phyloP scores from a whole-genome alignment of 306 rosid genomes.

The Geum urbanum region DNA sequence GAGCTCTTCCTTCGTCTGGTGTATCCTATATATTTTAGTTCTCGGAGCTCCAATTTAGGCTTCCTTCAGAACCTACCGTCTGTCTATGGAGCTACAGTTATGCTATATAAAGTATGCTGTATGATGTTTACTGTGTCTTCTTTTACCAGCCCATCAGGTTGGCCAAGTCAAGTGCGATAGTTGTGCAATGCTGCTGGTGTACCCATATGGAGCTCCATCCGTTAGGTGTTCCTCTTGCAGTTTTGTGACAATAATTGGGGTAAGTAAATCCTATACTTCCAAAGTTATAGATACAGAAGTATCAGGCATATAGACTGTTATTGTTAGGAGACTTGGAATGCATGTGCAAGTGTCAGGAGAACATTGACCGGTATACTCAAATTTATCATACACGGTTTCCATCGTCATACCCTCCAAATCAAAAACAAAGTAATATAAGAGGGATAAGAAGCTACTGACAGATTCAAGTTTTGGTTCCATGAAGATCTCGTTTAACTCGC shows the following conservation, averaged over 20 bases:
- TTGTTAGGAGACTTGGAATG: background rate
- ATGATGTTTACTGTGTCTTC: slow-evolving; percentile 10
- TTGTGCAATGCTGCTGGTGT: slow-evolving; percentile 76
- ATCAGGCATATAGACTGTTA: background rate
- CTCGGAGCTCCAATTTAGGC: background rate
- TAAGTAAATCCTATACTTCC: slow-evolving; percentile 32
- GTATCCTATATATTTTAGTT: background rate
- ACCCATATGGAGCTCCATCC: slow-evolving; percentile 74
- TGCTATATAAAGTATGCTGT: background rate
- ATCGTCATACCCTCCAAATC: background rate
- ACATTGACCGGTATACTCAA: background rate
- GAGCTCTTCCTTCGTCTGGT: background rate
- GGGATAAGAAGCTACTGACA: background rate
- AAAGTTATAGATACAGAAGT: background rate
- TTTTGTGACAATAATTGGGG: slow-evolving; percentile 74
- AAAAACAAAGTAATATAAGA: background rate
- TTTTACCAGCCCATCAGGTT: slow-evolving; percentile 65
- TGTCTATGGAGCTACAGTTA: background rate
- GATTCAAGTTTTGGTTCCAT: background rate
- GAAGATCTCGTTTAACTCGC: background rate
- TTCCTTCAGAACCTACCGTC: background rate
- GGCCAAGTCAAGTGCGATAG: slow-evolving; percentile 79
- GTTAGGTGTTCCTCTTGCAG: slow-evolving; percentile 79
- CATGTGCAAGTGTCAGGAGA: background rate
- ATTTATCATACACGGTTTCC: background rate